Base-by-base conservation (phyloP, 2,329 filamentous ascomycete genomes). In the Myriosclerotinia curreyana region DNA sequence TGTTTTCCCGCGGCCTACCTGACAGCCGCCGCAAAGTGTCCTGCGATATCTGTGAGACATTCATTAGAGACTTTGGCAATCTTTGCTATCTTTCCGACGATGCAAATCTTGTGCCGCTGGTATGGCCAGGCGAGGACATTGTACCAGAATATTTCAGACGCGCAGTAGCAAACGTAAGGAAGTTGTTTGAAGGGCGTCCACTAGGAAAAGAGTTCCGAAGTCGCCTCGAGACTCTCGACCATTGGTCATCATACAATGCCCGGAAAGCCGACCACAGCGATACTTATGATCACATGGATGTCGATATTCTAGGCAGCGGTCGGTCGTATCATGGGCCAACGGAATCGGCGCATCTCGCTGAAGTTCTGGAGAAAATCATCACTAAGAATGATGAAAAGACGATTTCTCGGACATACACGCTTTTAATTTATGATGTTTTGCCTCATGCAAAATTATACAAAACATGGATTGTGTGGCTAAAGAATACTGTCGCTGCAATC, bases 31-130 rank as follows among this genome's bases (percentile, higher is more conserved):
- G 15, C 1, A 64, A 17, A 25, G 49, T 51, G 28, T 22, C 44
- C 15, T 64, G 61, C 61, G 53, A 51, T 9, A 59, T 50, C 34
- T 64, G 61, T 44, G 55, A 59, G 25, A 28, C 12, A 0, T 64
- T 64, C 20, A 51, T 59, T 20, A 22, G 20, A 64, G 31, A 50
- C 3, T 51, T 42, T 5, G 53, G 61, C 2, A 36, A 64, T 36
- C 61, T 64, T 25, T 64, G 61, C 46, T 40, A 8, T 31, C 36
- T 64, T 25, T 51, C 53, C 1, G 12, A 34, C 0, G 25, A 51
- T 20, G 61, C 53, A 20, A 52, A 20, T 28, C n/a, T 64, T 1
- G 48, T 59, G 9, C 61, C 61, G 11, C 28, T 59, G 9, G 6
- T 64, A 22, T 64, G 61, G 61, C 61, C 61, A 17, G 46, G 15